phyloP scores from a whole-genome alignment of 2,329 filamentous ascomycete species.

The Botrytis aclada region DNA sequence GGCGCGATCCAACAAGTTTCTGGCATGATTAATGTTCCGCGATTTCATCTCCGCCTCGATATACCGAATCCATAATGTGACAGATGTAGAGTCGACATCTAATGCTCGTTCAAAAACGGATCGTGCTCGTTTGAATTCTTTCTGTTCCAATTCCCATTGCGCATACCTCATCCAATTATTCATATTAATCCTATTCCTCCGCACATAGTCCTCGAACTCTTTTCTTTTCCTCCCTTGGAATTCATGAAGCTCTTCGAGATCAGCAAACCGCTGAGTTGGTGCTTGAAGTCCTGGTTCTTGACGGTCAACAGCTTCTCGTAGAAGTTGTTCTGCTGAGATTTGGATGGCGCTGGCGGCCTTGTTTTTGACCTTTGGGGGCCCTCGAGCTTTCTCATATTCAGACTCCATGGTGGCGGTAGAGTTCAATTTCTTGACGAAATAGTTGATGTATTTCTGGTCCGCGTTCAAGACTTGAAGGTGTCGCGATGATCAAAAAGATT shows the following conservation, averaged over 20 bases:
- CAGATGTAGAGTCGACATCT: conserved; percentile 84
- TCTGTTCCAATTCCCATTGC: conserved; percentile 95
- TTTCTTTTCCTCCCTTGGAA: conserved; percentile 94
- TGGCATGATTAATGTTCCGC: conserved; percentile 92
- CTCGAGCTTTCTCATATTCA: conserved; percentile 54
- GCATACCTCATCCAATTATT: conserved; percentile 99
- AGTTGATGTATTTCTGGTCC: conserved; percentile 15
- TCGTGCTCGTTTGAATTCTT: conserved; percentile 87
- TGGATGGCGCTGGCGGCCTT: conserved; percentile 89
- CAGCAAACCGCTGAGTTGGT: conserved; percentile 90
- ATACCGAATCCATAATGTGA: conserved; percentile 87
- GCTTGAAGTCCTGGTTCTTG: conserved; percentile 86
- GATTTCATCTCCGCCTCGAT: conserved; percentile 96
- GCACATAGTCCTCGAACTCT: conserved; percentile 97
- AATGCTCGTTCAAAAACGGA: conserved; percentile 93
- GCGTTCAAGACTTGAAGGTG: conserved; percentile 11
- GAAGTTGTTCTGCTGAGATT: conserved; percentile 94
- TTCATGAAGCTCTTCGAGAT: conserved; percentile 96
- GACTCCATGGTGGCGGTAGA: conserved; percentile 68
- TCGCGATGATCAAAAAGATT: background rate
- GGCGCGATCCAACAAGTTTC: conserved; percentile 92
- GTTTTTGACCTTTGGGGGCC: conserved; percentile 96
- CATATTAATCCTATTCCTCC: conserved; percentile 90
- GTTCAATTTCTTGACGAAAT: background rate
- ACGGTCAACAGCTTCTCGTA: conserved; percentile 94